These are phyloP conservation scores for Cladophialophora immunda DNA, from an alignment of 2,329 filamentous ascomycete genomes.

Conservation along the genomic window DNA sequence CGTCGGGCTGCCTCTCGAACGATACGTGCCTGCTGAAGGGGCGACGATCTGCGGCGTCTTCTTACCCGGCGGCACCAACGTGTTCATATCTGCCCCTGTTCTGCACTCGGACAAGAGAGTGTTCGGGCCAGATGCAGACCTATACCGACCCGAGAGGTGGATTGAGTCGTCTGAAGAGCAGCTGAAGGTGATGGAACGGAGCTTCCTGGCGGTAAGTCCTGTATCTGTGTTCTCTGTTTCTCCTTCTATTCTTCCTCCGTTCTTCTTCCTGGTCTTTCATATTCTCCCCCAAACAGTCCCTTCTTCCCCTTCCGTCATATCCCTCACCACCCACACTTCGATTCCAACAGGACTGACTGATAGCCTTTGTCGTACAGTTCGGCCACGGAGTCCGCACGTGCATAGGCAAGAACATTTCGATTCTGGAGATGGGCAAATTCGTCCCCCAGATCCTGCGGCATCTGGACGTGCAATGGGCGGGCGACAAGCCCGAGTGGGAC, in stretches of 20 bases:
- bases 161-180: slow-evolving; percentile 45
- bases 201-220: no score
- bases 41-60: slow-evolving; percentile 34
- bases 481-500: no score
- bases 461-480: slow-evolving; percentile 20
- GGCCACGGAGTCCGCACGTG: slow-evolving; percentile 53
- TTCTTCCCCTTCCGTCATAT: no score
- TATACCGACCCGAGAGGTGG: slow-evolving; percentile 58
- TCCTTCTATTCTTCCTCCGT: no score
- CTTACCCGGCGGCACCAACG: slow-evolving; percentile 38
- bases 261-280: no score
- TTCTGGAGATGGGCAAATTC: slow-evolving; percentile 31
- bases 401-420: slow-evolving; percentile 31
- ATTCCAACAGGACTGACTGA: no score
- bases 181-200: slow-evolving; percentile 42
- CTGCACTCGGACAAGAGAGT: slow-evolving; percentile 25
- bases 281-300: no score
- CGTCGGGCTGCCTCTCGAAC: slow-evolving; percentile 40
- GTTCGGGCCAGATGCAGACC: slow-evolving; percentile 33
- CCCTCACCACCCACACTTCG: no score
- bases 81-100: slow-evolving; percentile 39
- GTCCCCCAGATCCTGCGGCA: slow-evolving; percentile 29
- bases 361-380: no score
- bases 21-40: slow-evolving; percentile 42
- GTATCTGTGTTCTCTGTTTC: no score